Conservation (phyloP, 2,329 filamentous ascomycete species). For the Aspergillus vadensis region DNA sequence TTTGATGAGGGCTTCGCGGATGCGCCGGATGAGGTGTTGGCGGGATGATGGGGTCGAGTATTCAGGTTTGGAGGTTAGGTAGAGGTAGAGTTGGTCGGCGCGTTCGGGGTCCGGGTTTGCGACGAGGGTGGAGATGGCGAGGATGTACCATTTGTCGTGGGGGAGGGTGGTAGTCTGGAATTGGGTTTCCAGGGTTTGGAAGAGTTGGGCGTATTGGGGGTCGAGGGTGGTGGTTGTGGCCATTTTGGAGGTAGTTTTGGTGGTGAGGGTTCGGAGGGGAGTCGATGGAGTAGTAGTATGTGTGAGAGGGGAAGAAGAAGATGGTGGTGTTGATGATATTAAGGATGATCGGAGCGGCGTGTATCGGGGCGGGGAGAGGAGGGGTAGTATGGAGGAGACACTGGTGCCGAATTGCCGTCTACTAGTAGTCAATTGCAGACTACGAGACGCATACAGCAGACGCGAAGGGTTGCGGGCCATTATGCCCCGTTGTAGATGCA, state of each 20-base stretch:
- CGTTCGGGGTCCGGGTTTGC: slow-evolving; percentile 56
- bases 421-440: background rate
- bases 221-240: slow-evolving; percentile 19
- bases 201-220: slow-evolving; percentile 32
- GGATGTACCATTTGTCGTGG: slow-evolving; percentile 37
- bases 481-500: background rate
- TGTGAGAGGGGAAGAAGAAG: background rate
- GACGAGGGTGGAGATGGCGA: slow-evolving; percentile 48
- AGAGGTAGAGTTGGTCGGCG: slow-evolving; percentile 57
- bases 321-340: background rate
- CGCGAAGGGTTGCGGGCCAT: background rate
- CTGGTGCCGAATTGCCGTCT: background rate
- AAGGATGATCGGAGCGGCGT: background rate
- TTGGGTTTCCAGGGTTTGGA: slow-evolving; percentile 31
- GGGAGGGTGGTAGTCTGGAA: slow-evolving; percentile 30
- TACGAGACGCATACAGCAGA: background rate
- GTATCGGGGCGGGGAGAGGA: background rate
- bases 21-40: slow-evolving; percentile 38
- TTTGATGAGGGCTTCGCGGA: slow-evolving; percentile 62
- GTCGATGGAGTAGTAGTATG: background rate
- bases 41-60: slow-evolving; percentile 33
- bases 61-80: slow-evolving; percentile 56
- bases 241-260: slow-evolving; percentile 21
- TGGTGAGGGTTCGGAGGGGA: background rate
- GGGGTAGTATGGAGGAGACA: background rate